Conservation (phyloP, 2,329 filamentous ascomycete species). For the Remersonia thermophila region DNA sequence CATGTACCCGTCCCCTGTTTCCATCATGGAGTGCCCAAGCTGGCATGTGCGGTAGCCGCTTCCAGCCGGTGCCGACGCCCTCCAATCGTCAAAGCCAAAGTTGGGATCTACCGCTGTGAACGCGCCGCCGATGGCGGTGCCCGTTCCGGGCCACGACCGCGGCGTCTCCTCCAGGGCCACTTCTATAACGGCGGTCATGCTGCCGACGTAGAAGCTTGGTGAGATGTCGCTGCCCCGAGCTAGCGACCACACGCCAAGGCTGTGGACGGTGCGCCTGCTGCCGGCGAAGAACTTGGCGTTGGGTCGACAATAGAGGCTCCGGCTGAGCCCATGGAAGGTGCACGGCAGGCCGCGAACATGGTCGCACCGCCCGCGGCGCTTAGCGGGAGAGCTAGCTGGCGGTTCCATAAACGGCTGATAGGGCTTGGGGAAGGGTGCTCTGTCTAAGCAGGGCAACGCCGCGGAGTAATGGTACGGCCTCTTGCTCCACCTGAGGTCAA, state of each 20-base stretch:
- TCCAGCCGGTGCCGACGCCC: background rate
- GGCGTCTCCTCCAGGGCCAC: conserved; percentile 20
- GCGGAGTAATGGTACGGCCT: conserved; percentile 25
- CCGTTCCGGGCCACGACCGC: too few relatives aligned
- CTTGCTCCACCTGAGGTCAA: conserved; percentile 40
- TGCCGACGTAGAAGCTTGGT: conserved; percentile 36
- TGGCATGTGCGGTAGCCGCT: conserved; percentile 8
- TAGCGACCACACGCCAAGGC: conserved; percentile 31
- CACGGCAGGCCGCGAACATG: conserved; percentile 24
- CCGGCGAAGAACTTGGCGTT: conserved; percentile 35
- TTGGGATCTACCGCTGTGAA: conserved; percentile 10
- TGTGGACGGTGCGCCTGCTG: conserved; percentile 12
- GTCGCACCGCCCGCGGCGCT: conserved; percentile 23
- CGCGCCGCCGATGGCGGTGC: too few relatives aligned
- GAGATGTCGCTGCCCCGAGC: conserved; percentile 35
- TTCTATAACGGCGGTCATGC: conserved; percentile 36
- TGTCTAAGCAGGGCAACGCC: too few relatives aligned
- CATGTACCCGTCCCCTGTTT: conserved; percentile 15
- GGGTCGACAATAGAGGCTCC: conserved; percentile 32
- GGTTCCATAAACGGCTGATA: conserved; percentile 18
- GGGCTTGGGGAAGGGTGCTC: conserved; percentile 25
- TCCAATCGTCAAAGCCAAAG: conserved; percentile 14
- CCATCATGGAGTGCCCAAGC: conserved; percentile 13
- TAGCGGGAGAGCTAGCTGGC: background rate
- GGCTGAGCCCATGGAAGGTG: conserved; percentile 35